Percentiles rank a stretch among this genome's conserved stretches.
Evolutionary conservation across 106 monocot genomes (phyloP).

Genomic region (Phalaenopsis aphrodite): DNA sequence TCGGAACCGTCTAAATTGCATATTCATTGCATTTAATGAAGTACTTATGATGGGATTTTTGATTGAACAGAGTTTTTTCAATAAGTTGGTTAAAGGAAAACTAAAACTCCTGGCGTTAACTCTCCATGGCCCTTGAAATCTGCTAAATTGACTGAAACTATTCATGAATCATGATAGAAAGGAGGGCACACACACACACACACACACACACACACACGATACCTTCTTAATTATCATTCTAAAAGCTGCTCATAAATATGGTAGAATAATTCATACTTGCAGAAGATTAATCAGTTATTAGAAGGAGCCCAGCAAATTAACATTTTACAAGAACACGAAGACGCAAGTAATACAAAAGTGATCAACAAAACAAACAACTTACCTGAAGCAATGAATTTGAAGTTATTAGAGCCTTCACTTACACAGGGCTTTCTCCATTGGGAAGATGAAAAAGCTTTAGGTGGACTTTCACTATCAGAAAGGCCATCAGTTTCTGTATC

Average conservation of each 20-base stretch:
- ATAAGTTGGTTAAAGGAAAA: not conserved
- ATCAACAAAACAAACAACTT: not conserved
- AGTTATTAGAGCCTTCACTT: slow-evolving; percentile 9
- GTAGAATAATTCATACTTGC: not conserved
- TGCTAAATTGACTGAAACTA: not conserved
- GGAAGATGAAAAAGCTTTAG: not conserved
- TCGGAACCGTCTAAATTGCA: not conserved
- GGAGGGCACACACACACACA: not conserved
- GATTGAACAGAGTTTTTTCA: not conserved
- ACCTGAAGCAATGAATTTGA: slow-evolving; percentile 10
- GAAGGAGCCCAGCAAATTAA: not conserved
- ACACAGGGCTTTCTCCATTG: slow-evolving; percentile 7
- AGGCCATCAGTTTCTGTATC: slow-evolving; percentile 44
- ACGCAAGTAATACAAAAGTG: not conserved
- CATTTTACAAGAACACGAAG: not conserved
- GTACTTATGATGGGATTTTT: not conserved
- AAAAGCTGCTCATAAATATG: not conserved
- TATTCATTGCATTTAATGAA: not conserved
- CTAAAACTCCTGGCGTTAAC: not conserved
- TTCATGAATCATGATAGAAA: not conserved
- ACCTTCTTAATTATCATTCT: not conserved
- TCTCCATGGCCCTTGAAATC: not conserved
- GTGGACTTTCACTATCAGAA: slow-evolving; percentile 17
- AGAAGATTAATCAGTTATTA: not conserved
- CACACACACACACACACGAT: not conserved